A percentile compares a stretch with the other conserved stretches of the same genome.
phyloP scores from a whole-genome alignment of 768 basidiomycete genomes.

The Naganishia vaughanmartiniae region DNA sequence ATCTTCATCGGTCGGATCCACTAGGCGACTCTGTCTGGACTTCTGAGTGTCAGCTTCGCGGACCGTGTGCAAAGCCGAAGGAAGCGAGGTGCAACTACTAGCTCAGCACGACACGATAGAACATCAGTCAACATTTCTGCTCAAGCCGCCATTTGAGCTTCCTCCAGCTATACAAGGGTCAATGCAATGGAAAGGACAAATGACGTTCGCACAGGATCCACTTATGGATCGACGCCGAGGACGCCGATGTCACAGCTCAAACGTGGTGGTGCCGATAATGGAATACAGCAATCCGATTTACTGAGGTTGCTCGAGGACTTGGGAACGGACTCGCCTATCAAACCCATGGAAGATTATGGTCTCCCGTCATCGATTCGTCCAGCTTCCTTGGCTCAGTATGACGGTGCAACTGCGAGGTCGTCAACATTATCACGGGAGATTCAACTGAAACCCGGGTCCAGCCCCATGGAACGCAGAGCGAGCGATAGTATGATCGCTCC shows the following conservation, averaged over 20 bases:
- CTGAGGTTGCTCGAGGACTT: constrained; percentile 16
- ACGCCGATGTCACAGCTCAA: constrained; percentile 14
- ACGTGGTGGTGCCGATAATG: constrained; percentile 11
- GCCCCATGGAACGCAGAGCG: constrained; percentile 22
- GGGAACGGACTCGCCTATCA: constrained; percentile 20
- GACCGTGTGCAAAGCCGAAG: background rate
- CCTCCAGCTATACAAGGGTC: background rate
- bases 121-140: constrained; percentile 14
- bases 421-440: background rate
- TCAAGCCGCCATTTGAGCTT: background rate
- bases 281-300: constrained; percentile 13
- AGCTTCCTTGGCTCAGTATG: constrained; percentile 15
- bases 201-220: background rate
- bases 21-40: background rate
- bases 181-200: constrained; percentile 9
- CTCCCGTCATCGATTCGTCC: constrained; percentile 5
- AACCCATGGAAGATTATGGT: constrained; percentile 21
- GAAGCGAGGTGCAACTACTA: background rate
- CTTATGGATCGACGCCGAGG: background rate
- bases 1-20: background rate
- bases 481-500: constrained; percentile 13
- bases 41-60: background rate
- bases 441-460: background rate
- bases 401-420: background rate
- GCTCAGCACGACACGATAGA: background rate